Evolutionary conservation across 148 eudicot genomes (phyloP).

Genomic region (Heliamphora exappendiculata): DNA sequence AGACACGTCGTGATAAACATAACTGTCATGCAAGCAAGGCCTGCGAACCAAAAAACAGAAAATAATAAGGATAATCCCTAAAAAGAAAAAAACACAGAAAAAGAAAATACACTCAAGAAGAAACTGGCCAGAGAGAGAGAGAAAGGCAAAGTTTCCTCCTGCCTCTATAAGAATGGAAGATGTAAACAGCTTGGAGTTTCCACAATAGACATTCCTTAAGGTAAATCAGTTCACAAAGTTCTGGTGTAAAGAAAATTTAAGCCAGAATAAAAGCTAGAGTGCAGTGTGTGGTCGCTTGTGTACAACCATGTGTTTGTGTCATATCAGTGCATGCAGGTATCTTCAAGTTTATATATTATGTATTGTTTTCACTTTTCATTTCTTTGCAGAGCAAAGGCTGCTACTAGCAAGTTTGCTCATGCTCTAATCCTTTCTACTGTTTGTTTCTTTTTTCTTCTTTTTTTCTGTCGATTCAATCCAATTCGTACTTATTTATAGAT

Average conservation of each 20-base stretch:
- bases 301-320: neutral
- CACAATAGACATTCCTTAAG: neutral
- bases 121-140: neutral
- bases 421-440: neutral
- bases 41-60: constrained; percentile 31
- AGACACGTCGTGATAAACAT: constrained; percentile 88
- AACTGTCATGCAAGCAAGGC: constrained; percentile 82
- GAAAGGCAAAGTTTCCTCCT: neutral
- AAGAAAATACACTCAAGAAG: neutral
- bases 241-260: neutral
- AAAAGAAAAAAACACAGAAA: neutral
- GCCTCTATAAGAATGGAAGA: neutral
- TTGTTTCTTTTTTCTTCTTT: too few relatives aligned
- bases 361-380: neutral
- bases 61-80: neutral
- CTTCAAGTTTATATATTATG: neutral
- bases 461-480: too few relatives aligned
- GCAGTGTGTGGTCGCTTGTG: neutral
- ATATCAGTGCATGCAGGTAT: neutral
- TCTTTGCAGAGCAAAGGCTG: neutral
- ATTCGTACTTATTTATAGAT: too few relatives aligned
- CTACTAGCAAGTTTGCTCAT: neutral
- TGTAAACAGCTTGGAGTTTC: neutral
- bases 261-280: neutral
- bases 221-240: neutral